These are phyloP conservation scores for Salix caprea DNA, from an alignment of 345 rosid species.

Conservation along the genomic window DNA sequence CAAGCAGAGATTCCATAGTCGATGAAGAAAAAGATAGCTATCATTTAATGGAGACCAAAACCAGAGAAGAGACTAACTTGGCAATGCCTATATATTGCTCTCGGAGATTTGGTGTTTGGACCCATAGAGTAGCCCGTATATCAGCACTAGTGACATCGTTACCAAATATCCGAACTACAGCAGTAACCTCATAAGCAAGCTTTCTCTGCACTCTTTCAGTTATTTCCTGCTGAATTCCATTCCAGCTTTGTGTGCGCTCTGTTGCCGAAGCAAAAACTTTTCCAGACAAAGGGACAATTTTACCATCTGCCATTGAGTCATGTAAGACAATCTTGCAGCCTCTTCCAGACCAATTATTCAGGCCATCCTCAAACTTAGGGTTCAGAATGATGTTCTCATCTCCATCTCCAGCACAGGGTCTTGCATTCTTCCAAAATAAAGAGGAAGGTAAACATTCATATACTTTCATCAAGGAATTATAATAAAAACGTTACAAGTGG, in stretches of 20 bases:
- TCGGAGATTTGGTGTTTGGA: conserved; percentile 55
- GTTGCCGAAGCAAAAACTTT: conserved; percentile 71
- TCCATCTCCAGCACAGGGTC: conserved; percentile 22
- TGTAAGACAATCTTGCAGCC: conserved; percentile 75
- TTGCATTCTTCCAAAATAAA: conserved; percentile 5
- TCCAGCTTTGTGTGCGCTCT: conserved; percentile 82
- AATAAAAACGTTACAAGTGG: no score
- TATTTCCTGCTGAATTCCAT: conserved; percentile 86
- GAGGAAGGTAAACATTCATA: neutral
- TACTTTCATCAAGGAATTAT: neutral
- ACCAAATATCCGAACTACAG: conserved; percentile 73
- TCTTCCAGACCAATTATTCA: conserved; percentile 87
- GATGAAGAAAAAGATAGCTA: neutral
- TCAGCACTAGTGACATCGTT: conserved; percentile 49
- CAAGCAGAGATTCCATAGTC: neutral
- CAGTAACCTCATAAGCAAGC: conserved; percentile 61
- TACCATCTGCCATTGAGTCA: conserved; percentile 74
- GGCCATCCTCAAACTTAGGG: conserved; percentile 75
- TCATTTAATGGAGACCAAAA: neutral
- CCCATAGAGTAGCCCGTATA: conserved; percentile 71
- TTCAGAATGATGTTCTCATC: conserved; percentile 61
- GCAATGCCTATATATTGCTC: conserved; percentile 79
- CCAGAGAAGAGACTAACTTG: conserved; percentile 44
- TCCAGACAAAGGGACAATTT: conserved; percentile 64
- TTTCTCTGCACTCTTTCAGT: conserved; percentile 71